Evolutionary conservation across 2,329 filamentous ascomycete species (phyloP).

Genomic region (Didymosphaeria variabile): DNA sequence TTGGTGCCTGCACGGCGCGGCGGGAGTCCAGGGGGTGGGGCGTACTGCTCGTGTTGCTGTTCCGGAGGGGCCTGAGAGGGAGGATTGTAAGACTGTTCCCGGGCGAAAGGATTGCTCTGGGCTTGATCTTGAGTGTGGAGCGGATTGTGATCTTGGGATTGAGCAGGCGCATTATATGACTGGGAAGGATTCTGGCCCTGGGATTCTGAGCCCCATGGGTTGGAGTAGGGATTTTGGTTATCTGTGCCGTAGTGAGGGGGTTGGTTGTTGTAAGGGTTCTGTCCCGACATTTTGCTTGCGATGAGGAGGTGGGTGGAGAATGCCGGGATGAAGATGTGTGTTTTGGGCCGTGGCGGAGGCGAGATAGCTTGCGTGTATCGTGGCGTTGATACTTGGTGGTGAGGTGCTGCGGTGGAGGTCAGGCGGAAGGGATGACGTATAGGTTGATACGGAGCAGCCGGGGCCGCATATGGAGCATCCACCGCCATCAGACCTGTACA

Average conservation of each 20-base stretch:
- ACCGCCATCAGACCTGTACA: not conserved
- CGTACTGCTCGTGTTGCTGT: slow-evolving; percentile 1
- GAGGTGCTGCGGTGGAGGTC: slow-evolving; percentile 6
- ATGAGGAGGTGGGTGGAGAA: not conserved
- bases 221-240: slow-evolving; percentile 14
- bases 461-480: not conserved
- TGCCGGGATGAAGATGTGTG: not conserved
- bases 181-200: not conserved
- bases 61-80: not conserved
- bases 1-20: slow-evolving; percentile 39
- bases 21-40: slow-evolving; percentile 35
- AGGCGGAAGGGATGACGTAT: slow-evolving; percentile 14
- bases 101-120: slow-evolving; percentile 1
- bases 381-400: slow-evolving; percentile 6
- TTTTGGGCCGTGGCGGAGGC: not conserved
- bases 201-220: slow-evolving; percentile 11
- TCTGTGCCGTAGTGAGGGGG: slow-evolving; percentile 9
- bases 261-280: not conserved
- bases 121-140: not conserved
- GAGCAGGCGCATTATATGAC: not conserved
- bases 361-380: slow-evolving; percentile 12
- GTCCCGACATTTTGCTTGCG: slow-evolving; percentile 6
- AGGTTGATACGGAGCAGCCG: slow-evolving; percentile 10
- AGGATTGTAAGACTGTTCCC: slow-evolving; percentile 1
- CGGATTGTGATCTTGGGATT: slow-evolving; percentile 4